These are phyloP conservation scores for Vigna angularis DNA, from an alignment of 306 rosid species.

Conservation along the genomic window DNA sequence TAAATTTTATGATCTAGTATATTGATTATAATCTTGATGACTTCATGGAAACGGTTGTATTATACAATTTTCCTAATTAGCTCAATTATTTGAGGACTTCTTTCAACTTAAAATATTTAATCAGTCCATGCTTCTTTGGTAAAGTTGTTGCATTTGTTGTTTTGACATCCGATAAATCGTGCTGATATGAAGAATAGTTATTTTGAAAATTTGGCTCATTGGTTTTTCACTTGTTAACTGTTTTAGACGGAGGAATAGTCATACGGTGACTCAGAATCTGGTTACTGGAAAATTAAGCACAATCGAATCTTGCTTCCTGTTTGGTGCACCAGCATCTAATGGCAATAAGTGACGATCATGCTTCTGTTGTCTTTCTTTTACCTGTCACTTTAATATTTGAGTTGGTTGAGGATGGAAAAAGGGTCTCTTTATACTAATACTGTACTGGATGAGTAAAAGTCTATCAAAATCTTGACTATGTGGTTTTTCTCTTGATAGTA, in stretches of 20 bases:
- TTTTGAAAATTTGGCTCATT: conserved; percentile 21
- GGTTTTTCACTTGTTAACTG: not conserved
- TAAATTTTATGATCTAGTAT: not conserved
- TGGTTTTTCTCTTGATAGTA: not conserved
- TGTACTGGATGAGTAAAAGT: conserved; percentile 8
- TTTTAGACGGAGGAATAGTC: not conserved
- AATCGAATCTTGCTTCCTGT: conserved; percentile 16
- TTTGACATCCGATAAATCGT: not conserved
- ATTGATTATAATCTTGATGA: conserved; percentile 21
- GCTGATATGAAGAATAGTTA: not conserved
- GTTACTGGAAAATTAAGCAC: not conserved
- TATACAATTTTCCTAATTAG: not conserved
- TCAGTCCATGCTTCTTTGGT: conserved; percentile 3
- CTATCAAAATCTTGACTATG: conserved; percentile 39
- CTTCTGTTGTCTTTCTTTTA: conserved; percentile 17
- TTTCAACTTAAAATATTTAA: conserved; percentile 16
- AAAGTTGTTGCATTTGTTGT: not conserved
- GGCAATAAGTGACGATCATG: not conserved
- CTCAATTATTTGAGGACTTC: not conserved
- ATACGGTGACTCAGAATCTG: not conserved
- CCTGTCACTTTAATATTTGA: not conserved
- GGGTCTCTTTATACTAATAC: conserved; percentile 20
- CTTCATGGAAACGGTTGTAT: not conserved
- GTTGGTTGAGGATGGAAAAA: conserved; percentile 37
- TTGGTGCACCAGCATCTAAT: conserved; percentile 24